A percentile compares a stretch with the other conserved stretches of the same genome.
Evolutionary conservation across 2,329 filamentous ascomycete genomes (phyloP).

Genomic region (Microsporum ferrugineum): DNA sequence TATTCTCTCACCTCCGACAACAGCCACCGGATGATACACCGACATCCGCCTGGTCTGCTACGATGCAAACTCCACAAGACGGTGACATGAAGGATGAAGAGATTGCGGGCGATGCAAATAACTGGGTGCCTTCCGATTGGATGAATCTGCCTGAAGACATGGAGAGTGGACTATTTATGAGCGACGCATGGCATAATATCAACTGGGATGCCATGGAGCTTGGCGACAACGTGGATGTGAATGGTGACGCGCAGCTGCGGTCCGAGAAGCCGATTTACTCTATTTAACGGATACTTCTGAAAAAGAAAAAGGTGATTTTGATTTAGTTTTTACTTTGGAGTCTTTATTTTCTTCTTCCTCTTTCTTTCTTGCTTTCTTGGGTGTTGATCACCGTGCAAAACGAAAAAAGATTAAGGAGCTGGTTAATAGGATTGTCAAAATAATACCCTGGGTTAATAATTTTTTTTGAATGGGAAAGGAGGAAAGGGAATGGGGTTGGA

Average conservation of each 20-base stretch:
- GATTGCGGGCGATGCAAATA: slow-evolving; percentile 18
- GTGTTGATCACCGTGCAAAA: background rate
- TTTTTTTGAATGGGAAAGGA: background rate
- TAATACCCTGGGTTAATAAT: background rate
- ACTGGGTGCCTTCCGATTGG: slow-evolving; percentile 27
- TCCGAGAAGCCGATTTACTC: background rate
- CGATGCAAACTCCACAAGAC: slow-evolving; percentile 30
- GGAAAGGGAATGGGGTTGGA: background rate
- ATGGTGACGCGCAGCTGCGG: slow-evolving; percentile 12
- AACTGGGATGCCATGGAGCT: slow-evolving; percentile 33
- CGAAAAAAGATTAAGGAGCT: background rate
- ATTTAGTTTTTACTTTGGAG: background rate
- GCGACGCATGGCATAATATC: background rate
- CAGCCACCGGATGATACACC: slow-evolving; percentile 27
- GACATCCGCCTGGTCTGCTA: slow-evolving; percentile 25
- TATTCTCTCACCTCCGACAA: slow-evolving; percentile 23
- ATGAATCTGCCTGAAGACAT: slow-evolving; percentile 21
- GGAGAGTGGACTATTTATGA: slow-evolving; percentile 17
- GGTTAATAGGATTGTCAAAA: background rate
- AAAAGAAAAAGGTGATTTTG: background rate
- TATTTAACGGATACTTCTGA: background rate
- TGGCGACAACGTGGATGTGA: slow-evolving; percentile 19
- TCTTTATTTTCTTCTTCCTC: background rate
- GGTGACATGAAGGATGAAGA: slow-evolving; percentile 25
- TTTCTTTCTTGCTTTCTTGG: background rate